Base-by-base conservation (phyloP, 352 stramenopile genomes). In the Phytophthora cactorum region DNA sequence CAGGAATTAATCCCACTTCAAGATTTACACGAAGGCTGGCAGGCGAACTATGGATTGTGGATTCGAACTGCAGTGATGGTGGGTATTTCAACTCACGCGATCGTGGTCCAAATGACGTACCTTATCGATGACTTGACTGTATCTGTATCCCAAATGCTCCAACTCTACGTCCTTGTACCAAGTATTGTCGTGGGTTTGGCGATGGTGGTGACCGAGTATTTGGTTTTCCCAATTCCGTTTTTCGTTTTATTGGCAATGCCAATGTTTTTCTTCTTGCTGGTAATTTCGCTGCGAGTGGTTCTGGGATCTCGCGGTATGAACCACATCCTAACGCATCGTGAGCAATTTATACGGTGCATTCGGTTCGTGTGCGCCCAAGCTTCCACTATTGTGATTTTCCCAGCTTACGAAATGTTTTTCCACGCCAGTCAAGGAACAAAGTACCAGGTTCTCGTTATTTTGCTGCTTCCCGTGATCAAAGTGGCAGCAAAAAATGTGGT, bases 391-490 rank as follows among this genome's bases (percentile, higher is more conserved):
- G 10, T 59, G 0, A 64, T 73, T 56, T 76, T 70, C 14, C 63
- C 63, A 12, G 44, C 15, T 0, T 76, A 76, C 36, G 53, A 72
- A 52, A 43, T 60, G 9, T 25, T 68, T 1, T 72, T 65, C 29
- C 52, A 45, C 12, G 52, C 29, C 1, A 27, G 52, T 2, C 25
- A 62, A 39, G 47, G 38, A n/a, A 60, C 63, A 61, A 32, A 15
- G 10, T 56, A 45, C 17, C 52, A 61, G 44, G 0, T 69, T n/a
- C 15, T 51, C 0, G 58, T 56, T 14, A 52, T 76, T 61, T 17
- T 73, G 10, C 22, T 77, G 4, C 52, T 84, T 1, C 62, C 70
- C 4, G 15, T 74, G 0, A 62, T 86, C 0, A 81, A 82, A 54
- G 38, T 75, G 0, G 5, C 51, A 5, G 52, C 73, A 8, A 72